Evolutionary conservation across 179 eudicot genomes (phyloP), one percentile per base, ranked within the genome.

Genomic region (Silene coronaria): DNA sequence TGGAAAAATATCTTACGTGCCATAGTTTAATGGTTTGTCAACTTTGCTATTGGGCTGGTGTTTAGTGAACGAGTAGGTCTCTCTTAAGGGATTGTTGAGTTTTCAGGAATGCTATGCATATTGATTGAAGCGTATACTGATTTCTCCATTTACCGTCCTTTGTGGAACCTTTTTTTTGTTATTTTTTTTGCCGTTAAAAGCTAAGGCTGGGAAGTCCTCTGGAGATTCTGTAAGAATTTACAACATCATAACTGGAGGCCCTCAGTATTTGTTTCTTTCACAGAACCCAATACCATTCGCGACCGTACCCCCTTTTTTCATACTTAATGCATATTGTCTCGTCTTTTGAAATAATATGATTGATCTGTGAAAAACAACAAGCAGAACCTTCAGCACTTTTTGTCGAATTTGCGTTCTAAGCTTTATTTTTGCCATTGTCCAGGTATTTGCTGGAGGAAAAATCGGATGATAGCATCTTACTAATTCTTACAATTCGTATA

Each of bases 391-490:
- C 0, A 55, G 26, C 46, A 68, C 67, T 60, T 66, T 67, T 51
- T 28, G 26, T 55, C 68, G 64, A 45, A 38, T 71, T 45, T 80
- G 58, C 75, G 74, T 72, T 70, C 78, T 79, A 62, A 78, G 67
- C 71, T 58, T 81, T 42, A 55, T 76, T 23, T 22, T 62, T 79
- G 70, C 28, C 26, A 19, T 72, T 79, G 71, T 42, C 57, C 91
- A 95, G 99, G 71, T 92, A 88, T 85, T 78, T 95, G 84, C 80
- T 91, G 67, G 91, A 93, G 87, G 86, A 95, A 81, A 95, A 93
- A 77, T 86, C 97, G 23, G 99, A 95, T 85, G 97, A 91, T 80
- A 95, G 99, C 87, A 89, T 95, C 78, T 81, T 95, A 51, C 83
- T 93, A 80, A 84, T 95, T 78, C 99, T 95, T 75, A 78, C 89